These are phyloP conservation scores for Ogataea wickerhamii DNA, from an alignment of 805 yeast species.

Conservation along the genomic window DNA sequence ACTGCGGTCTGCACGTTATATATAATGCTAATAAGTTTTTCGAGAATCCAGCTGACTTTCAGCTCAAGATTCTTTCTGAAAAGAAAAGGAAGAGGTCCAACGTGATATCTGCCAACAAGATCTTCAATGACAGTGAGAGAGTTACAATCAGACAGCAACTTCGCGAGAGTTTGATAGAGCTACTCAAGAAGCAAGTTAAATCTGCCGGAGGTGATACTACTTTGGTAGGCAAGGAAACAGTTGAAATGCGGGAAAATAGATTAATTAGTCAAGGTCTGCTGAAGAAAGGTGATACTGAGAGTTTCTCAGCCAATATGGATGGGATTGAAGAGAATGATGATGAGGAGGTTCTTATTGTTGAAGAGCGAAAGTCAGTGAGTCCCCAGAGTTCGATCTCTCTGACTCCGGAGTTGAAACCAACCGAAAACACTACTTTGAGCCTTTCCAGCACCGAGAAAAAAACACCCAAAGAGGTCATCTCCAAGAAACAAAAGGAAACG, in stretches of 20 bases:
- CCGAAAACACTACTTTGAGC: too few species aligned
- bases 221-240: conserved; percentile 24
- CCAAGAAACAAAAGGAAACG: too few species aligned
- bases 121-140: conserved; percentile 28
- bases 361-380: neutral
- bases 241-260: conserved; percentile 4
- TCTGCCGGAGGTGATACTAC: conserved; percentile 22
- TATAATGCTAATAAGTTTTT: conserved; percentile 64
- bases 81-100: conserved; percentile 14
- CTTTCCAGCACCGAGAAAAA: too few species aligned
- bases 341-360: conserved; percentile 1
- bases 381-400: too few species aligned
- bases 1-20: conserved; percentile 91
- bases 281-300: neutral
- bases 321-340: conserved; percentile 2
- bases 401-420: too few species aligned
- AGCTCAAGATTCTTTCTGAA: conserved; percentile 15
- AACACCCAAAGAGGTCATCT: too few species aligned
- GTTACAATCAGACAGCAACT: conserved; percentile 23
- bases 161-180: conserved; percentile 22
- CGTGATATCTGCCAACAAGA: conserved; percentile 9
- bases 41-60: conserved; percentile 43
- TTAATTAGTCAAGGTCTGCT: neutral
- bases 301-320: neutral
- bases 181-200: conserved; percentile 28